Conservation (phyloP, 2,329 filamentous ascomycete genomes). For the Aspergillus bombycis region DNA sequence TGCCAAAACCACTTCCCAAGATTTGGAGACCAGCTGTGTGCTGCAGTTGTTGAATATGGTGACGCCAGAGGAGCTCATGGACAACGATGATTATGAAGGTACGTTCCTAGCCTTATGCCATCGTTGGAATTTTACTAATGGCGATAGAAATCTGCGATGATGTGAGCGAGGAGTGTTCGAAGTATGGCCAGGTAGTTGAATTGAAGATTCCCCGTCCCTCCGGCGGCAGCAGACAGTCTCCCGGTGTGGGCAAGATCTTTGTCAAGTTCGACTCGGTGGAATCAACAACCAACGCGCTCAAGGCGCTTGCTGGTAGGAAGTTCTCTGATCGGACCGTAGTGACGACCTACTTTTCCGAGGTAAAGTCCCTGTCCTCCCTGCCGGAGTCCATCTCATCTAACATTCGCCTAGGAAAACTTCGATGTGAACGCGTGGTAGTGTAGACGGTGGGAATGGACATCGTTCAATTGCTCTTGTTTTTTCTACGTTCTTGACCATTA, state of each 20-base stretch:
- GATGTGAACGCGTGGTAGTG: constrained; percentile 84
- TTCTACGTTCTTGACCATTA: background rate
- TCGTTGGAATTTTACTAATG: constrained; percentile 9
- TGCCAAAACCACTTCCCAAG: constrained; percentile 80
- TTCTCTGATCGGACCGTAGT: constrained; percentile 97
- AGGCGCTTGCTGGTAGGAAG: constrained; percentile 89
- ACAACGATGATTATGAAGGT: constrained; percentile 95
- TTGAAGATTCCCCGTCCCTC: constrained; percentile 90
- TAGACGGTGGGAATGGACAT: background rate
- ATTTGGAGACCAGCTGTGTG: constrained; percentile 79
- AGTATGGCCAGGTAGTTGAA: constrained; percentile 83
- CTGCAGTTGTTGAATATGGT: constrained; percentile 98
- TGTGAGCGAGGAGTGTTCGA: constrained; percentile 87
- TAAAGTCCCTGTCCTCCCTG: constrained; percentile 46
- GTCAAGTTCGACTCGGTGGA: constrained; percentile 86
- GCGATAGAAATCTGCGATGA: constrained; percentile 90
- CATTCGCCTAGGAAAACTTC: constrained; percentile 74
- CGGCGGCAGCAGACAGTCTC: constrained; percentile 78
- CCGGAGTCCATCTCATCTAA: constrained; percentile 26
- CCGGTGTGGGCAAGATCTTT: constrained; percentile 96
- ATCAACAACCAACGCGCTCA: constrained; percentile 79
- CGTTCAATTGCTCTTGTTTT: background rate
- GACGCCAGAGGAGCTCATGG: constrained; percentile 89
- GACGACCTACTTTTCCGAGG: constrained; percentile 94
- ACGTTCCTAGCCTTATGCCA: constrained; percentile 33